These are phyloP conservation scores for Psophocarpus tetragonolobus DNA, from an alignment of 306 rosid genomes.

Conservation along the genomic window DNA sequence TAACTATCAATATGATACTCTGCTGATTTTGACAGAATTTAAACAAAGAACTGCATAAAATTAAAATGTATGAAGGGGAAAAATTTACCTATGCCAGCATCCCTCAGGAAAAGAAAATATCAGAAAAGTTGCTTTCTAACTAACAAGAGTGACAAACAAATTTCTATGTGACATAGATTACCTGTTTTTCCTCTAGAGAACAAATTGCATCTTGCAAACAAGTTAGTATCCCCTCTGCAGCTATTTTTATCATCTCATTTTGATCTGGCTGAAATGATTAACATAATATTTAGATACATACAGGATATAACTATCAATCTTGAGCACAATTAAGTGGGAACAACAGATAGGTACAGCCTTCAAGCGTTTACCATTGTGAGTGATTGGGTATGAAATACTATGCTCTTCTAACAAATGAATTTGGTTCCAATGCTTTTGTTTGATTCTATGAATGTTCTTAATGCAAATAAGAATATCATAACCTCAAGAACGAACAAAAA, in stretches of 20 bases:
- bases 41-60: neutral
- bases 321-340: slow-evolving; percentile 33
- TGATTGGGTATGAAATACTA: too few relatives aligned
- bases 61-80: neutral
- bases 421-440: slow-evolving; percentile 12
- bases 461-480: neutral
- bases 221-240: slow-evolving; percentile 89
- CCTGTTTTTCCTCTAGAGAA: slow-evolving; percentile 80
- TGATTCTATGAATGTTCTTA: neutral
- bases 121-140: neutral
- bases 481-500: slow-evolving; percentile 20
- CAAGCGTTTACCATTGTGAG: too few relatives aligned
- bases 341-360: too few relatives aligned
- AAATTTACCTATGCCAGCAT: neutral
- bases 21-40: neutral
- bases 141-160: slow-evolving; percentile 2
- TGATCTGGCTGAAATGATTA: slow-evolving; percentile 76
- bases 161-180: slow-evolving; percentile 27
- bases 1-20: neutral
- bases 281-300: slow-evolving; percentile 28
- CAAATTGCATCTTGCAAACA: slow-evolving; percentile 87
- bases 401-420: neutral
- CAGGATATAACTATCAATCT: neutral
- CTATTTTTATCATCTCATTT: slow-evolving; percentile 72
- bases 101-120: neutral